Percentiles rank a stretch among this genome's conserved stretches.
Evolutionary conservation across 352 stramenopile species (phyloP).

Genomic region (Bremia lactucae): DNA sequence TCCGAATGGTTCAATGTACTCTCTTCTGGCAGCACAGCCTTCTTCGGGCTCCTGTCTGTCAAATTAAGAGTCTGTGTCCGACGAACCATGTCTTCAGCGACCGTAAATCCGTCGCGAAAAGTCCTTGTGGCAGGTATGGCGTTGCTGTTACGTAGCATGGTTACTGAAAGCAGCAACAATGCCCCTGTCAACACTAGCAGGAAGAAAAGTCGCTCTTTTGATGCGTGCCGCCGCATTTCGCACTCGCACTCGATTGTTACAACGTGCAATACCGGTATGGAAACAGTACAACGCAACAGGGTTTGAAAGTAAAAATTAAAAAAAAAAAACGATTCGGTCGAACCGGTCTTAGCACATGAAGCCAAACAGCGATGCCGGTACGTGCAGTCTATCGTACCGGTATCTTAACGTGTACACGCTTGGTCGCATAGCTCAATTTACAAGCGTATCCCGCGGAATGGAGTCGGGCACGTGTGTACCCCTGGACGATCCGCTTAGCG

Average conservation of each 20-base stretch:
- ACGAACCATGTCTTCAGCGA: constrained; percentile 34
- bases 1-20: too few relatives aligned
- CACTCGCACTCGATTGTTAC: constrained; percentile 2
- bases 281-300: too few relatives aligned
- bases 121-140: constrained; percentile 23
- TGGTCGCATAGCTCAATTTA: constrained; percentile 8
- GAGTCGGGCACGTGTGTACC: constrained; percentile 9
- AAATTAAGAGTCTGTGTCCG: constrained; percentile 31
- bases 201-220: constrained; percentile 44
- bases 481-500: constrained; percentile 2
- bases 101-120: constrained; percentile 69
- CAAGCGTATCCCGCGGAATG: too few relatives aligned
- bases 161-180: constrained; percentile 45
- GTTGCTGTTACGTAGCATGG: constrained; percentile 48
- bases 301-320: too few relatives aligned
- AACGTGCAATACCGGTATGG: too few relatives aligned
- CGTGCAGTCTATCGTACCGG: too few relatives aligned
- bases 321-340: too few relatives aligned
- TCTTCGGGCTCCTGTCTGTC: constrained; percentile 7
- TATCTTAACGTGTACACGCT: too few relatives aligned
- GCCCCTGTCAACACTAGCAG: constrained; percentile 33
- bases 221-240: constrained; percentile 23
- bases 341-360: too few relatives aligned
- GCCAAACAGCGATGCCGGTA: too few relatives aligned
- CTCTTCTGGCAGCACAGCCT: constrained; percentile 3